Evolutionary conservation across 257 asterid species (phyloP).

Genomic region (Solanum etuberosum): DNA sequence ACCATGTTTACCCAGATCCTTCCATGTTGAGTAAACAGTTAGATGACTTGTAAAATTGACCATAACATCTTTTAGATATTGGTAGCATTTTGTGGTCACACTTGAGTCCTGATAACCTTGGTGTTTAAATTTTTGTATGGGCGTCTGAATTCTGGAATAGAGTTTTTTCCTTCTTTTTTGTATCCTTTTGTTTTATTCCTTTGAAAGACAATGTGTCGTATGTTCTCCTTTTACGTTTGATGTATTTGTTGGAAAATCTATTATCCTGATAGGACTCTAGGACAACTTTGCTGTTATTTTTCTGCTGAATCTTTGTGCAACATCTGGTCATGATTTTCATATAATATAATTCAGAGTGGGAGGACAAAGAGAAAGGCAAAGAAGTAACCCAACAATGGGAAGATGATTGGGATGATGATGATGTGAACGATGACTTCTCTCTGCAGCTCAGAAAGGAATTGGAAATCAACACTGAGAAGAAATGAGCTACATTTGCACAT

Average conservation of each 20-base stretch:
- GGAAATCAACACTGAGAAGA: slow-evolving; percentile 62
- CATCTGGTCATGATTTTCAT: background rate
- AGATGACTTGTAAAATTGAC: background rate
- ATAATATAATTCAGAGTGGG: slow-evolving; percentile 43
- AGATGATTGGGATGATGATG: slow-evolving; percentile 97
- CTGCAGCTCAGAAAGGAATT: slow-evolving; percentile 77
- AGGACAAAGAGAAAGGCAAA: slow-evolving; percentile 60
- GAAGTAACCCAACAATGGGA: slow-evolving; percentile 87
- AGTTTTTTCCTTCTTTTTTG: background rate
- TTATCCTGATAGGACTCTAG: background rate
- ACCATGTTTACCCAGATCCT: background rate
- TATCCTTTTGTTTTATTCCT: background rate
- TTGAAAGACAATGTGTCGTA: background rate
- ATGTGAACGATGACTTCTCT: slow-evolving; percentile 85
- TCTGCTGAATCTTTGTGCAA: too few relatives aligned
- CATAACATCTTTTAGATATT: background rate
- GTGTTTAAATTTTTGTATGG: background rate
- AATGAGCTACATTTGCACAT: slow-evolving; percentile 18
- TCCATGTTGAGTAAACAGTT: background rate
- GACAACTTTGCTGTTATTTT: background rate
- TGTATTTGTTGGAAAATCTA: background rate
- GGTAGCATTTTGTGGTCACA: background rate
- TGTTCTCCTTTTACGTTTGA: background rate
- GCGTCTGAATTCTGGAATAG: background rate
- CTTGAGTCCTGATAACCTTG: background rate